Base-by-base conservation (phyloP, 2,329 filamentous ascomycete genomes). In the Capronia epimyces region DNA sequence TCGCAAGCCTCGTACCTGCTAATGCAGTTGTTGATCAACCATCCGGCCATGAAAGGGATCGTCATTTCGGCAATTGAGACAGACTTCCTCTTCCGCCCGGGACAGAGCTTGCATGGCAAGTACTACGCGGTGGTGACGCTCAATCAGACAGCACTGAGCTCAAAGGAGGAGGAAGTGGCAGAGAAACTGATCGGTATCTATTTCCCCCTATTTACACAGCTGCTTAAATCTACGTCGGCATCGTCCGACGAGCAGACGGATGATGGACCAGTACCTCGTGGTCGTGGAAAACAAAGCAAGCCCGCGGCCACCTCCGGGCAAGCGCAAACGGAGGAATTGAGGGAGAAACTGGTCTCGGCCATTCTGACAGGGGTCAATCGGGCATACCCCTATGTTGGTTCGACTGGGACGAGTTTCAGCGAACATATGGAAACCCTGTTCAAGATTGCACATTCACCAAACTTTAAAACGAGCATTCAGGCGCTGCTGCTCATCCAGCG, bases 381-480 rank as follows among this genome's bases (percentile, higher is more conserved):
- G 60, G 90, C 93, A 7, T 90, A 95, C 61, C 93, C 94, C 1
- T 98, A 96, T 67, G 86, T 89, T 9, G 84, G 85, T 58, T 82
- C 86, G 1, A 87, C 93, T 63, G 83, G 87, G 60, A 80, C 82
- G 37, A 82, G 81, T 77, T 89, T 97, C 59, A 87, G 94, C 64
- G 83, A 84, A 52, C 91, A 98, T 64, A 80, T 98, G 50, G 86
- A 97, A 65, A 96, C 91, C 2, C 78, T 98, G 21, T 98, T 96
- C 78, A 84, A 83, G 62, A 93, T 98, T 63, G 95, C 93, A 0
- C 93, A 98, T 70, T 97, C 91, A 1, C 89, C 91, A 50, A 98
- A 98, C 69, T 97, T 98, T 78, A 98, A 97, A 71, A 98, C 93
- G 1, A 93, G 89, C 65, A 88, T 98, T 31, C 93, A 98, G 69